Conservation (phyloP, 129 eudicot genomes). For the Lactuca saligna region DNA sequence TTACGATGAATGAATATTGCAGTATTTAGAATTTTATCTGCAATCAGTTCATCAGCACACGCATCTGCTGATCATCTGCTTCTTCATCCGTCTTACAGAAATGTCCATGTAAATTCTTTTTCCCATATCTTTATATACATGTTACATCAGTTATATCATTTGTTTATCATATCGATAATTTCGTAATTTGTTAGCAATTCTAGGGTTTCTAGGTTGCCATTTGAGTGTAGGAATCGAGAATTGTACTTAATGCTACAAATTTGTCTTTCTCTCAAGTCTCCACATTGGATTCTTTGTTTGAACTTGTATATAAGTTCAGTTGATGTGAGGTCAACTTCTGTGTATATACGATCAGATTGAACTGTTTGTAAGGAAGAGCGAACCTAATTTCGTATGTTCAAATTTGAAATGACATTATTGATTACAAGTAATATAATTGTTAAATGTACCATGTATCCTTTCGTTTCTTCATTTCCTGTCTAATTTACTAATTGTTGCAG, state of each 20-base stretch:
- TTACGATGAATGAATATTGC: constrained; percentile 6
- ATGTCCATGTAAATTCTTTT: constrained; percentile 13
- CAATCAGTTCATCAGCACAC: constrained; percentile 25
- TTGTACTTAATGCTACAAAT: not conserved
- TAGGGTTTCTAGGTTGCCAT: constrained; percentile 31
- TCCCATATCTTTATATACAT: not conserved
- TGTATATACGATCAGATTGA: no score
- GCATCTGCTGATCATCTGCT: not conserved
- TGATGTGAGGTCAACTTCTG: not conserved
- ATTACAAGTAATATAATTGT: not conserved
- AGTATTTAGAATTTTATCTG: not conserved
- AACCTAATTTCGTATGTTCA: no score
- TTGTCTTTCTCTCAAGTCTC: not conserved
- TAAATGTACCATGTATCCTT: not conserved
- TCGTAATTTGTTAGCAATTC: not conserved
- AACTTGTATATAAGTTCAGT: constrained; percentile 4
- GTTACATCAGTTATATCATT: not conserved
- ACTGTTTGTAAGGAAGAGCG: no score
- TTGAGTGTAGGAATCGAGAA: constrained; percentile 25
- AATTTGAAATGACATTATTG: no score
- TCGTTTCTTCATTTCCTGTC: not conserved
- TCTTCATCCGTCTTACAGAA: constrained; percentile 8
- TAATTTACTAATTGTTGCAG: constrained; percentile 5
- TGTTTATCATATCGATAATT: not conserved
- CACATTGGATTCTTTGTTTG: not conserved